Base-by-base conservation (phyloP, 306 rosid genomes). In the Cicer arietinum region DNA sequence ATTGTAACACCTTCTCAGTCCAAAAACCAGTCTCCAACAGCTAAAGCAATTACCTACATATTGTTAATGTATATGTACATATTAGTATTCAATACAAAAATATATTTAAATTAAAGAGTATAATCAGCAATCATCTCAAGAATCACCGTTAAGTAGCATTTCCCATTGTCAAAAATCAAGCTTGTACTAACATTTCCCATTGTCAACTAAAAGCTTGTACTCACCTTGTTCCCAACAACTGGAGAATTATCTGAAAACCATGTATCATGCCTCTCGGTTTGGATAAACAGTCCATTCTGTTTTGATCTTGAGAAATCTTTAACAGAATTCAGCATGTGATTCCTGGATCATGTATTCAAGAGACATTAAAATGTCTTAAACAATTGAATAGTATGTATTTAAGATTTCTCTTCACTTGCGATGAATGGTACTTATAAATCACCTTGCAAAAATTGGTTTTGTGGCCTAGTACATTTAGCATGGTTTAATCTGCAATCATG, bases 11-110 rank as follows among this genome's bases (percentile, higher is more conserved):
- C 79, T 50, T 87, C 85, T 76, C 99, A 75, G 57, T 92, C 90
- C 14, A 90, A 94, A 82, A 86, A 94, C 99, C 99, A 94, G 67
- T 94, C 96, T 69, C 96, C 95, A 16, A 94, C 99, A 46, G 97
- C 98, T 37, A 83, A 22, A 6, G 97, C 97, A 30, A 94, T 89
- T 17, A 88, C 86, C 97, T 94, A 87, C 90, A 88, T 45, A 39
- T 52, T 8, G 2, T 48, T 61, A 25, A 65, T 64, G 6, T 30
- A 20, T 71, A 45, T 25, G 3, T 30, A 42, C 64, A 37, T n/a
- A 14, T 63, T 40, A 40, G 35, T 63, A 43, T 84, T 71, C 77
- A 61, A 72, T 43, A 50, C 48, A 13, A 40, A 17, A 61, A 45
- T 7, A 14, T 14, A 14, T 14, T 14, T 14, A 72, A 43, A 45